Base-by-base conservation (phyloP, 208 protist genomes). In the Wallacemonas rigidus region DNA sequence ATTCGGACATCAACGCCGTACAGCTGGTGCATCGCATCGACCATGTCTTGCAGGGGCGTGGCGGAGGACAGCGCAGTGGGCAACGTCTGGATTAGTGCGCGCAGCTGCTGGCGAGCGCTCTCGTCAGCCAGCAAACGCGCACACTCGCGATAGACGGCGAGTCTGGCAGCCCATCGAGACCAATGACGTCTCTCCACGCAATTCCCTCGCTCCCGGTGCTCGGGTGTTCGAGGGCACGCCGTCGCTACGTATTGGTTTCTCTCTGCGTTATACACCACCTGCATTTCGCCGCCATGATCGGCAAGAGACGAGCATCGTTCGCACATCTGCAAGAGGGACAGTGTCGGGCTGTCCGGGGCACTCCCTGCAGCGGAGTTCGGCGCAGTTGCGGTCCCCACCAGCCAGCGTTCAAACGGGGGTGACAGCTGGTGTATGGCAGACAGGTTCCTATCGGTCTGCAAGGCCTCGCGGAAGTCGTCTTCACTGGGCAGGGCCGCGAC, bases 1-100 rank as follows among this genome's bases (percentile, higher is more conserved):
- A 80, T 58, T 1, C 43, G 2, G 51, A 70, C 72, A 15, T 57
- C 44, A 41, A 76, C 53, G 1, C 79, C 79, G 69, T 84, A 84
- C 8, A 84, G 75, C 1, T 51, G 67, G 9, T 54, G 48, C n/a
- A 80, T 17, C 1, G 71, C 71, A 6, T 72, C 54, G 5, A 51
- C 14, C 7, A 14, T 51, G 11, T 51, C 11, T 14, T 15, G 7
- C 7, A 51, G 47, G 7, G 47, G 47, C 14, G 7, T 14, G 14
- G 47, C 14, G 11, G 11, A 14, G 11, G 80, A 74, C 2, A 85
- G 71, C 39, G 65, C 36, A 9, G 9, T 68, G 12, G 62, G 17
- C 54, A 54, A 8, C n/a, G 9, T 39, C n/a, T n/a, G 36, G 8
- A 65, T n/a, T 26, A 69, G 47, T 14, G 63, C 63, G 47, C 62